These are phyloP conservation scores for Ogataea populi-albae DNA, from an alignment of 805 yeast genomes.

Conservation along the genomic window DNA sequence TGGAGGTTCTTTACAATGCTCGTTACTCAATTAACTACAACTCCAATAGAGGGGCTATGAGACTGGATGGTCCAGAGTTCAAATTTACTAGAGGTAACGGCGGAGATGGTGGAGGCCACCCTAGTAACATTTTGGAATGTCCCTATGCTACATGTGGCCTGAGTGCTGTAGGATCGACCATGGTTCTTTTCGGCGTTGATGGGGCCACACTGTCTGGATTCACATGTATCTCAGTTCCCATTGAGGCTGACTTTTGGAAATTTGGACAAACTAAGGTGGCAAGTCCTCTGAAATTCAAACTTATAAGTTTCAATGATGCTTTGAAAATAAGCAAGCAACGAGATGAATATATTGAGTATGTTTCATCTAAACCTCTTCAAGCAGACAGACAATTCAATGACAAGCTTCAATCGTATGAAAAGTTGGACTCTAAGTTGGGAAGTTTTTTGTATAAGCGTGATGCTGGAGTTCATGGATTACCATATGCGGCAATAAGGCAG, in stretches of 20 bases:
- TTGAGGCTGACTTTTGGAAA: constrained; percentile 96
- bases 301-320: constrained; percentile 69
- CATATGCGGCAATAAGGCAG: constrained; percentile 81
- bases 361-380: constrained; percentile 29
- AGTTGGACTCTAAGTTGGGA: constrained; percentile 11
- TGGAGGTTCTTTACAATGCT: constrained; percentile 67
- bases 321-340: constrained; percentile 58
- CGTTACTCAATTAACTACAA: constrained; percentile 95
- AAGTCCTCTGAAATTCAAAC: constrained; percentile 75
- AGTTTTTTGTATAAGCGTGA: constrained; percentile 8
- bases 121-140: constrained; percentile 95
- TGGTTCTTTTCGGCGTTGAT: constrained; percentile 93
- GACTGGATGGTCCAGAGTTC: constrained; percentile 93
- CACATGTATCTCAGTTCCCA: constrained; percentile 93
- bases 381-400: constrained; percentile 61
- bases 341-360: constrained; percentile 47
- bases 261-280: constrained; percentile 97
- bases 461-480: constrained; percentile 43
- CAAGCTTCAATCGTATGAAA: constrained; percentile 50
- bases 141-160: constrained; percentile 95
- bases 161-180: constrained; percentile 97
- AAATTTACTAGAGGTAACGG: constrained; percentile 94
- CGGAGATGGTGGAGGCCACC: constrained; percentile 97
- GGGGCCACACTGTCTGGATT: constrained; percentile 98
- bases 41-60: constrained; percentile 93